Conservation (phyloP, 164 flowering plant genomes). For the Cinnamomum micranthum region DNA sequence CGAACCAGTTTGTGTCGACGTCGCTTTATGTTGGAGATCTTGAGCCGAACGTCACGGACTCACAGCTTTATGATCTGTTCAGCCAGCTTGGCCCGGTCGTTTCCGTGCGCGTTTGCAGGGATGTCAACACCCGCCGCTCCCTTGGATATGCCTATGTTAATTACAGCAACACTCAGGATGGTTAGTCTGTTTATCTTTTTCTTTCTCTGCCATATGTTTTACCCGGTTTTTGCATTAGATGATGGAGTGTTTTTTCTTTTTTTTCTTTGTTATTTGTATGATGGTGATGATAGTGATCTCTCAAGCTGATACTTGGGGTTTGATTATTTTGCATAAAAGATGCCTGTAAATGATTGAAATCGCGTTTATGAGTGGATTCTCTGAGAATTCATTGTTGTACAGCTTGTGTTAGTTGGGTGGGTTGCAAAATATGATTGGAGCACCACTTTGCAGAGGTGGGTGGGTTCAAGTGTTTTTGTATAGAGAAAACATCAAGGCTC, state of each 20-base stretch:
- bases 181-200: constrained; percentile 22
- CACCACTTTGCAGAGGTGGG: too few species aligned
- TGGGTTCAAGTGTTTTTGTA: too few species aligned
- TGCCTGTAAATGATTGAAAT: too few species aligned
- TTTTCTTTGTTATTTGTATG: background rate
- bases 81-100: constrained; percentile 39
- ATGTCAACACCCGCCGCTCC: constrained; percentile 40
- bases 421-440: too few species aligned
- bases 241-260: background rate
- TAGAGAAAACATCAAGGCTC: too few species aligned
- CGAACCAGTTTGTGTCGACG: constrained; percentile 35
- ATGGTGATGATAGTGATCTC: too few species aligned
- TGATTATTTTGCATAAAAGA: background rate
- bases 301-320: too few species aligned
- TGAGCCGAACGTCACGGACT: constrained; percentile 42
- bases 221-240: background rate
- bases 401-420: too few species aligned
- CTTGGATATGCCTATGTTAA: constrained; percentile 73
- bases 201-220: background rate
- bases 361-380: too few species aligned
- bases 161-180: constrained; percentile 47
- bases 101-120: constrained; percentile 66
- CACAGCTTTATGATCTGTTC: constrained; percentile 51
- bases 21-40: constrained; percentile 80
- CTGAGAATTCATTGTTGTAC: too few species aligned